Evolutionary conservation across 1,284 basidiomycete species (phyloP).

Genomic region (Gomphus bonarii): DNA sequence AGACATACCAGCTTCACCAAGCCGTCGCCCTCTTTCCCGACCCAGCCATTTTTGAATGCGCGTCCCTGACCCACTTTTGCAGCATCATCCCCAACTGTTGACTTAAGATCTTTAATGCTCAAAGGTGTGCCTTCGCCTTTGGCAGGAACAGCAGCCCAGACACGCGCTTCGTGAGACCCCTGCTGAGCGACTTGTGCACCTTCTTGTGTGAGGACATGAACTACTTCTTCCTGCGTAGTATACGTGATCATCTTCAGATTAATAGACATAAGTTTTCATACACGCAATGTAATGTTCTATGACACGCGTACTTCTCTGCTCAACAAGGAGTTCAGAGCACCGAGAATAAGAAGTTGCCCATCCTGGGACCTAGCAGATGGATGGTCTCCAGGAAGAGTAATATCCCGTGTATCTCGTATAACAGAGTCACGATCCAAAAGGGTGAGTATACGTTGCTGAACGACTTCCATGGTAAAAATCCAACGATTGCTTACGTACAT

Average conservation of each 20-base stretch:
- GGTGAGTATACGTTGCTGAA: conserved; percentile 75
- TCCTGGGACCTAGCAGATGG: conserved; percentile 53
- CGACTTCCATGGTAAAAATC: conserved; percentile 31
- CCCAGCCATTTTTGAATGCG: conserved; percentile 98
- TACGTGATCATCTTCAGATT: conserved; percentile 72
- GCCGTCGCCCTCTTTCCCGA: conserved; percentile 82
- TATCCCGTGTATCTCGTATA: conserved; percentile 68
- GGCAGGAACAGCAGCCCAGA: conserved; percentile 74
- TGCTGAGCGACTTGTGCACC: conserved; percentile 67
- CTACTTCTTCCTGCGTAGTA: conserved; percentile 66
- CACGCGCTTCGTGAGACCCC: conserved; percentile 91
- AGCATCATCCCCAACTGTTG: conserved; percentile 69
- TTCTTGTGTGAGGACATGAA: conserved; percentile 71
- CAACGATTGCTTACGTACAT: background rate
- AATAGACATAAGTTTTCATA: conserved; percentile 11
- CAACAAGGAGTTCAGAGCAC: conserved; percentile 79
- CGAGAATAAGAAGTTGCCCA: conserved; percentile 73
- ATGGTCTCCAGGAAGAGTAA: conserved; percentile 58
- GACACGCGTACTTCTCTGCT: conserved; percentile 66
- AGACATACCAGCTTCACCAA: conserved; percentile 74
- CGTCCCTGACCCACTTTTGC: conserved; percentile 88
- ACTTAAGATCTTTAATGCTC: conserved; percentile 58
- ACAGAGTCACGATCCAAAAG: conserved; percentile 47
- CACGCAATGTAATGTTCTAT: background rate
- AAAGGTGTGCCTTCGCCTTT: conserved; percentile 63